These are phyloP conservation scores for Tephrocybe sp. DNA, from an alignment of 768 basidiomycete genomes.

Conservation along the genomic window DNA sequence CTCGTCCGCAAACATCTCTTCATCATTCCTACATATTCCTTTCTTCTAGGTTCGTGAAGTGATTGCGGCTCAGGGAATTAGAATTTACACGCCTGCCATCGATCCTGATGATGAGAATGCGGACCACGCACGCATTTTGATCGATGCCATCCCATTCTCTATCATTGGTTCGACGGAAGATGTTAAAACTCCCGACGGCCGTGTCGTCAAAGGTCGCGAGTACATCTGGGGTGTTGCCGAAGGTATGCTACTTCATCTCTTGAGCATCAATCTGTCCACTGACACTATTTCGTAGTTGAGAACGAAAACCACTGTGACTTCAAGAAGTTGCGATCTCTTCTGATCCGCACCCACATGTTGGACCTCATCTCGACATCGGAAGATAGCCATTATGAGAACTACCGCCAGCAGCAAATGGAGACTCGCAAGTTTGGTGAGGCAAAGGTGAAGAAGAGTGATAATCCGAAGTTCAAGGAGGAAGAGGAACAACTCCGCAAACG, in stretches of 20 bases:
- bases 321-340: slow-evolving; percentile 91
- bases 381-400: slow-evolving; percentile 96
- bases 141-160: slow-evolving; percentile 95
- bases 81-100: slow-evolving; percentile 91
- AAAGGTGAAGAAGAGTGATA: slow-evolving; percentile 97
- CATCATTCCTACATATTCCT: slow-evolving; percentile 7
- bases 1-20: slow-evolving; percentile 7
- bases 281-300: slow-evolving; percentile 60
- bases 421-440: slow-evolving; percentile 98
- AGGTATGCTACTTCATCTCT: slow-evolving; percentile 44
- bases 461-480: slow-evolving; percentile 99
- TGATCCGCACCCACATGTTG: slow-evolving; percentile 98
- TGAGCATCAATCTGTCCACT: neutral
- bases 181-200: slow-evolving; percentile 86
- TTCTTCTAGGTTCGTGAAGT: slow-evolving; percentile 76
- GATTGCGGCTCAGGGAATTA: slow-evolving; percentile 87
- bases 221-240: slow-evolving; percentile 99
- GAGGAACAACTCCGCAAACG: slow-evolving; percentile 95
- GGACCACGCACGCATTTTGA: slow-evolving; percentile 83
- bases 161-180: slow-evolving; percentile 98
- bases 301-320: slow-evolving; percentile 99
- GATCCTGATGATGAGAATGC: slow-evolving; percentile 85
- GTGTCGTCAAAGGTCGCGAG: slow-evolving; percentile 93
- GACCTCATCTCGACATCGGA: slow-evolving; percentile 96
- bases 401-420: slow-evolving; percentile 99